Evolutionary conservation across 768 basidiomycete species (phyloP), one percentile per base, ranked within the genome.

Genomic region (Psilocybe azurescens): DNA sequence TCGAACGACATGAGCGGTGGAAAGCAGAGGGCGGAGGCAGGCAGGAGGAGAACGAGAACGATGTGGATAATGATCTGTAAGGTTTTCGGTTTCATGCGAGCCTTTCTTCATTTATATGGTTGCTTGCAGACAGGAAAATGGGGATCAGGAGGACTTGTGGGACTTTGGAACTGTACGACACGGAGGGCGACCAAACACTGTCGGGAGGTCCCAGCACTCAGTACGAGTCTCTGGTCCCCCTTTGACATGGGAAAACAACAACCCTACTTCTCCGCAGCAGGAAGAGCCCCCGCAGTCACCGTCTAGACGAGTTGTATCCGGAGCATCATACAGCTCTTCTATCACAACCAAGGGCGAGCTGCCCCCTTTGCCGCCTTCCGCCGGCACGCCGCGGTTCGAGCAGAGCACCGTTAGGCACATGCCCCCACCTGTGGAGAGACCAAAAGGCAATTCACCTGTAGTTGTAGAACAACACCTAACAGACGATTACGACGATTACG

Each of bases 121-220:
- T 39, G 32, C 50, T 55, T 9, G n/a, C 62, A 90, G 89, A 52
- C 80, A 81, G 53, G 73, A 77, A 11, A 79, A 80, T 58, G 83
- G 81, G 39, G 90, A 91, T 66, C 81, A 84, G 2, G 93, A 93
- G 56, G 94, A 96, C 65, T 78, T 98, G 36, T 99, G 97, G 97
- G 97, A 99, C 73, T 97, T 98, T 76, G 97, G 97, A 13, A 99
- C 97, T 7, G 90, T 99, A 50, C 91, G 93, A 59, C 89, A 95
- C 69, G 86, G 85, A 47, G 77, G 82, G 49, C 77, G 83, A 66
- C 73, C 77, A 60, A 79, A 77, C 18, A 93, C 93, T 14, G 81
- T 93, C 50, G 92, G 92, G n/a, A 84, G 89, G 55, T 74, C 87
- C 24, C 75, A 79, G 47, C 85, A 82, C 67, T 83, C 83, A 59